Evolutionary conservation across 345 rosid genomes (phyloP).

Genomic region (Mangifera indica): DNA sequence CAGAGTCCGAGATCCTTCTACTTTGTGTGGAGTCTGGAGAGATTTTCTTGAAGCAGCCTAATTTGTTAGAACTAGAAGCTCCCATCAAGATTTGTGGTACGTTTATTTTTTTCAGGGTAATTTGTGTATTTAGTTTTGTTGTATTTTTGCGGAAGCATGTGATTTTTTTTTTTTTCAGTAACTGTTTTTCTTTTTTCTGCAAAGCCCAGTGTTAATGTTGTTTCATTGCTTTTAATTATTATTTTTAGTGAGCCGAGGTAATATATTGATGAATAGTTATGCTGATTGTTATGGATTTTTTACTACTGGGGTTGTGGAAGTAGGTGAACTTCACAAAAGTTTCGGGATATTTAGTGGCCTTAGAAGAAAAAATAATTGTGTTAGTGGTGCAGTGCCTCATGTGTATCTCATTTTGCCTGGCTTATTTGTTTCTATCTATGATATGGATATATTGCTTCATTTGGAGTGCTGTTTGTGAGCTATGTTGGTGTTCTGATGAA

Average conservation of each 20-base stretch:
- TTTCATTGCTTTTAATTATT: too few species aligned
- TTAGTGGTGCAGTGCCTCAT: too few species aligned
- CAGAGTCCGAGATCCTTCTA: conserved; percentile 73
- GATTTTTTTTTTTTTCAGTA: not conserved
- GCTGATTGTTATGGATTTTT: too few species aligned
- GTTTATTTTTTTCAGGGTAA: not conserved
- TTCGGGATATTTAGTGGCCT: too few species aligned
- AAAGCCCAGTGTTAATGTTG: too few species aligned
- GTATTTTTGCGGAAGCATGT: not conserved
- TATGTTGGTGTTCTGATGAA: not conserved
- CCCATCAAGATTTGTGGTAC: conserved; percentile 82
- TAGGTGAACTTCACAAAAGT: too few species aligned
- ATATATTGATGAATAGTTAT: too few species aligned
- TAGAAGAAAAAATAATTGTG: too few species aligned
- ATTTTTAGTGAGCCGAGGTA: too few species aligned
- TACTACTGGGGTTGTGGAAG: too few species aligned
- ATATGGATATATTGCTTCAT: not conserved
- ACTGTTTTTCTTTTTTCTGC: too few species aligned
- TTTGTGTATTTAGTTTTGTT: not conserved
- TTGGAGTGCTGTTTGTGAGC: not conserved
- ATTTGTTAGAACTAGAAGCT: conserved; percentile 73
- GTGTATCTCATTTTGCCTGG: not conserved
- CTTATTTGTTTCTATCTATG: not conserved
- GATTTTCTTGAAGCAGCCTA: conserved; percentile 65
- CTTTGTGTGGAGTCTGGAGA: conserved; percentile 54